Base-by-base conservation (phyloP, 78 protist genomes). In the Dictyostelium capitatum region DNA sequence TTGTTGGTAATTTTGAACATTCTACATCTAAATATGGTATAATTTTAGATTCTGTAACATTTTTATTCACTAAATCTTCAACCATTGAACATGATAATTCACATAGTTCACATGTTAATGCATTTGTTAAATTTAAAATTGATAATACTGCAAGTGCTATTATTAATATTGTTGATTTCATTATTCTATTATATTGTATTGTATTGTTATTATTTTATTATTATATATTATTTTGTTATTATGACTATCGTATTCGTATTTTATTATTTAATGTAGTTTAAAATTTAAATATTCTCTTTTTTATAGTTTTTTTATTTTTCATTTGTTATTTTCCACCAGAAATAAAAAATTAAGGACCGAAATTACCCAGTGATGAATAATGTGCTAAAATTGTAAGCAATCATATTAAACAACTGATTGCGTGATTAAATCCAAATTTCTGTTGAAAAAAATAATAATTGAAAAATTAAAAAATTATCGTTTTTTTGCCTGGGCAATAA, bases 21-120 rank as follows among this genome's bases (percentile, higher is more conserved):
- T 51, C 79, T 0, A 54, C 15, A 0, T 72, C 30, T n/a, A 72
- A 43, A 20, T 72, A 43, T 37, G 50, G 79, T 6, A 43, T 41
- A 10, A 72, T 72, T 32, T 32, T 30, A 20, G 1, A n/a, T 32
- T 43, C 12, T 2, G 79, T 72, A 11, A 72, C 41, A 17, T 72
- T 72, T 72, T 72, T 51, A 3, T n/a, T 43, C 6, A 72, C 57
- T 43, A 72, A 43, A 72, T 72, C 79, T 72, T 72, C 79, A 19
- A 37, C 79, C 12, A 54, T 30, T n/a, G 41, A 41, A 3, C 41
- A n/a, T 28, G 54, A 23, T 10, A 41, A 72, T 72, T 72, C 41
- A n/a, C 79, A 72, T n/a, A 72, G 15, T 11, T 43, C 54, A 17
- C 79, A 72, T 6, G 32, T 32, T 20, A 67, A 67, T 14, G 75